Evolutionary conservation across 169 alveolate genomes (phyloP).

Genomic region (Plasmodium gonderi): DNA sequence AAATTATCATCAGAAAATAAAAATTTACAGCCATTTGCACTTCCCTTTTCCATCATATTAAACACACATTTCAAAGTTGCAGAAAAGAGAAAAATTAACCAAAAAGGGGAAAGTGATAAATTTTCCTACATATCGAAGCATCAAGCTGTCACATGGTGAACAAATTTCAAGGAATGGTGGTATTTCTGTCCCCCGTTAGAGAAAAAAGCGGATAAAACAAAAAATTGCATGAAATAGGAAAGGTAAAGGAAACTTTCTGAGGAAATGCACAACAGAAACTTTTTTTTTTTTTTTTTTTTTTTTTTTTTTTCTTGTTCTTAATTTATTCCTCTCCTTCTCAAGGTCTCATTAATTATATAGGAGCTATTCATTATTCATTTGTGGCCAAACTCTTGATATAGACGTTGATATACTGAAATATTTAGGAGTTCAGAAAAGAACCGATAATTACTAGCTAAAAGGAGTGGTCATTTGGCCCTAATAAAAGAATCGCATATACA

Average conservation of each 20-base stretch:
- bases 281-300: not conserved
- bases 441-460: slow-evolving; percentile 5
- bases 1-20: not conserved
- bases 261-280: not conserved
- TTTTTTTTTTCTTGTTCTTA: not conserved
- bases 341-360: not conserved
- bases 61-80: not conserved
- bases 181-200: not conserved
- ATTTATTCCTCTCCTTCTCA: not conserved
- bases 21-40: not conserved
- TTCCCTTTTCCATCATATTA: not conserved
- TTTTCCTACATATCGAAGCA: not conserved
- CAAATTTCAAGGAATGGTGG: not conserved
- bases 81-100: not conserved
- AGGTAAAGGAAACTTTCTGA: not conserved
- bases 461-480: not conserved
- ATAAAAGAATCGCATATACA: not conserved
- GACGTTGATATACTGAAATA: not conserved
- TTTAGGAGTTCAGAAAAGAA: not conserved
- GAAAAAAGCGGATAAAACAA: not conserved
- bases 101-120: not conserved
- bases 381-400: not conserved
- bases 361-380: not conserved
- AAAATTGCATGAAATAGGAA: not conserved
- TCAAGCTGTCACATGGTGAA: not conserved